Evolutionary conservation across 129 eudicot species (phyloP).

Genomic region (Pulicaria dysenterica): DNA sequence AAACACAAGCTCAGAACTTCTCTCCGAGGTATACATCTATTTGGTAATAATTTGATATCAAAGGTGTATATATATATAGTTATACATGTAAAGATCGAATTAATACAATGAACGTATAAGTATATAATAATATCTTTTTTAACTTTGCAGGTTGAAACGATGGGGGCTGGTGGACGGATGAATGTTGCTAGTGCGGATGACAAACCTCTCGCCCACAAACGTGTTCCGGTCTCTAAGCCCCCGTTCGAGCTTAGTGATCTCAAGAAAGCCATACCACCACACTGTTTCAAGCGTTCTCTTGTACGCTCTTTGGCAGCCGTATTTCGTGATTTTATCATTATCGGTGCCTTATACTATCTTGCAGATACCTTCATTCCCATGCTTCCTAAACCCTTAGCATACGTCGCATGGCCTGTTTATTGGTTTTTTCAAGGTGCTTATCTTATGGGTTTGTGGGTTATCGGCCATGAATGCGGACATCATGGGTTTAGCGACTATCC

Average conservation of each 20-base stretch:
- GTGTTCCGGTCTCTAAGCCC: conserved; percentile 19
- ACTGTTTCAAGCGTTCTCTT: conserved; percentile 42
- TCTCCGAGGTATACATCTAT: neutral
- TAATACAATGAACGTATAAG: neutral
- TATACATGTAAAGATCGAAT: neutral
- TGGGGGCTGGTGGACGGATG: conserved; percentile 24
- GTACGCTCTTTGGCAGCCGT: conserved; percentile 26
- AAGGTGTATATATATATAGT: neutral
- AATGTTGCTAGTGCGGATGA: neutral
- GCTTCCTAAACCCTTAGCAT: conserved; percentile 30
- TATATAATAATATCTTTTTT: neutral
- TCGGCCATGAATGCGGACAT: conserved; percentile 48
- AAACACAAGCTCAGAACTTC: conserved; percentile 2
- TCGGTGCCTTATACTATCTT: conserved; percentile 26
- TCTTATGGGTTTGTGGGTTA: conserved; percentile 37
- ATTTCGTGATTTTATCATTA: conserved; percentile 26
- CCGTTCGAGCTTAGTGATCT: conserved; percentile 39
- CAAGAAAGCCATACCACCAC: conserved; percentile 45
- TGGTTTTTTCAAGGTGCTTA: conserved; percentile 40
- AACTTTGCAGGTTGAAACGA: conserved; percentile 11
- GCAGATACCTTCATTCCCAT: conserved; percentile 31
- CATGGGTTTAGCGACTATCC: conserved; percentile 39
- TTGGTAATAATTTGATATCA: neutral
- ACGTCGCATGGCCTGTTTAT: conserved; percentile 43
- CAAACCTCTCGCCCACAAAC: conserved; percentile 21